phyloP scores from a whole-genome alignment of 2,329 filamentous ascomycete genomes.

The Cytospora piceae region DNA sequence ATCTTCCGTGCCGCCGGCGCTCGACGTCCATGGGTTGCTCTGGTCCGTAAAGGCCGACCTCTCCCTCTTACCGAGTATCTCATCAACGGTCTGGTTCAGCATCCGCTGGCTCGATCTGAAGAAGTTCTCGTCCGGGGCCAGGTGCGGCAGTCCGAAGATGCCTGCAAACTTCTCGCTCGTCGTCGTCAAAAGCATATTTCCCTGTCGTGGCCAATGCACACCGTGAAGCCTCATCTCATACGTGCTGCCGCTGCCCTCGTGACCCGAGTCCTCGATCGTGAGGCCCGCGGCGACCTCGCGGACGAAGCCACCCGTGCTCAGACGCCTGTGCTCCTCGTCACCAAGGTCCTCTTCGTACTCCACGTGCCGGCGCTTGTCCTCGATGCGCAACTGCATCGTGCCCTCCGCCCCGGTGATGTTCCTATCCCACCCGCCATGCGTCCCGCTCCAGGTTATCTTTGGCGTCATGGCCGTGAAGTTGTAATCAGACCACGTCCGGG shows the following conservation, averaged over 20 bases:
- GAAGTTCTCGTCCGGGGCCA: constrained; percentile 64
- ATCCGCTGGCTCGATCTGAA: constrained; percentile 64
- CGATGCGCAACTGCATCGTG: constrained; percentile 70
- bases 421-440: constrained; percentile 67
- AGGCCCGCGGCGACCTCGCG: constrained; percentile 72
- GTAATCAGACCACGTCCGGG: constrained; percentile 52
- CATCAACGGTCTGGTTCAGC: constrained; percentile 72
- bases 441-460: constrained; percentile 65
- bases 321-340: constrained; percentile 37
- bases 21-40: constrained; percentile 77
- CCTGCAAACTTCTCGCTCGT: constrained; percentile 95
- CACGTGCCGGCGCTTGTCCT: constrained; percentile 53
- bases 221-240: constrained; percentile 84
- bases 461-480: constrained; percentile 70
- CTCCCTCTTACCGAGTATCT: constrained; percentile 68
- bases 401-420: constrained; percentile 79
- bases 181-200: constrained; percentile 79
- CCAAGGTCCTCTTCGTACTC: constrained; percentile 46
- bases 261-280: constrained; percentile 69
- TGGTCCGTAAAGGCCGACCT: constrained; percentile 57
- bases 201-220: constrained; percentile 82
- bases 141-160: constrained; percentile 85
- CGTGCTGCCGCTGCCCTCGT: constrained; percentile 62
- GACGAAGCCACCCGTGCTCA: constrained; percentile 55
- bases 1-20: constrained; percentile 63